These are phyloP conservation scores for Austroboletus olivaceoglutinosus DNA, from an alignment of 1,284 basidiomycete species.

Conservation along the genomic window DNA sequence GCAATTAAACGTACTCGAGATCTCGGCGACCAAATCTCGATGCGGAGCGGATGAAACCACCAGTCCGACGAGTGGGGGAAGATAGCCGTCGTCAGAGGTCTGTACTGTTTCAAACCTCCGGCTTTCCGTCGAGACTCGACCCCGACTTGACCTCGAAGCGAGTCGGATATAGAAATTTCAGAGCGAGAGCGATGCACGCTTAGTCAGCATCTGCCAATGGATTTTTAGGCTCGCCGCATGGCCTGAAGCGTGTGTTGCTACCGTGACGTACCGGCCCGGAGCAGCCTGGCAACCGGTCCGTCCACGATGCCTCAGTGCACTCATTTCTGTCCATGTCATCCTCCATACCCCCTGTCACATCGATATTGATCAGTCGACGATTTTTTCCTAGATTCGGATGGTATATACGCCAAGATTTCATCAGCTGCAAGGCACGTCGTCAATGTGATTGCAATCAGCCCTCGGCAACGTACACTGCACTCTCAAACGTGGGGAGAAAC, in stretches of 20 bases:
- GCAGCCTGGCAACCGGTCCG: slow-evolving; percentile 1
- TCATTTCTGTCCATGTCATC: slow-evolving; percentile 1
- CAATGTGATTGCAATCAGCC: slow-evolving; percentile 1
- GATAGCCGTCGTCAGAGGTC: neutral
- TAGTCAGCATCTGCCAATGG: no score
- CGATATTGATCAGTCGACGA: neutral
- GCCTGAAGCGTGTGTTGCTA: neutral
- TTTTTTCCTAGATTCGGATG: no score
- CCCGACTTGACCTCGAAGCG: neutral
- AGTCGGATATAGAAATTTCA: neutral
- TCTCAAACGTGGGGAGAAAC: neutral
- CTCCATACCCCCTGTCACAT: neutral
- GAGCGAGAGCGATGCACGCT: neutral
- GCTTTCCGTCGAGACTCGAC: neutral
- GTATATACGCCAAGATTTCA: neutral
- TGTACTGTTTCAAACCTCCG: neutral
- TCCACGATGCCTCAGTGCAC: neutral
- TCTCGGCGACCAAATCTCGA: neutral
- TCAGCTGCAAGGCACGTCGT: neutral
- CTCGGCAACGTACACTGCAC: neutral
- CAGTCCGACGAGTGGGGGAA: neutral
- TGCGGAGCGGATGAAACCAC: neutral
- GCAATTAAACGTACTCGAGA: neutral
- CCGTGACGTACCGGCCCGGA: slow-evolving; percentile 12
- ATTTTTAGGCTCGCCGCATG: neutral